Percentiles rank a stretch among this genome's conserved stretches.
phyloP scores from a whole-genome alignment of 2,329 filamentous ascomycete genomes.

The Stemphylium lycopersici region DNA sequence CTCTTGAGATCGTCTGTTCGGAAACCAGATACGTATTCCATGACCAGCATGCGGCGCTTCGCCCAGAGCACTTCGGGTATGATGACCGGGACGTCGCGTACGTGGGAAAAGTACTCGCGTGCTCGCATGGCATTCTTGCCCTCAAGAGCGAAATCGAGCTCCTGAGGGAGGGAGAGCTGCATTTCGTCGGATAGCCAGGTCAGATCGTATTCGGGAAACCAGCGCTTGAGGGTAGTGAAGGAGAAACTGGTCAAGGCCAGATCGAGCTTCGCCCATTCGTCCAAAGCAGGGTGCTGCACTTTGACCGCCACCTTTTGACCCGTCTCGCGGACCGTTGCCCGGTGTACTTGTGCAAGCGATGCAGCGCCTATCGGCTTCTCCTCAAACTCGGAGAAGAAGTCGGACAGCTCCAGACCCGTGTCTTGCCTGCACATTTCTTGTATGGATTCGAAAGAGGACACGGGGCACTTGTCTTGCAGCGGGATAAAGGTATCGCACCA shows the following conservation, averaged over 20 bases:
- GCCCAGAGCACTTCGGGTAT: conserved; percentile 92
- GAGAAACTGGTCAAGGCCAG: conserved; percentile 85
- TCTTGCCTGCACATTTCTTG: conserved; percentile 84
- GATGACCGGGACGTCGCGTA: conserved; percentile 78
- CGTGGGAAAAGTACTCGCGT: conserved; percentile 77
- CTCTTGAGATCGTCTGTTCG: conserved; percentile 89
- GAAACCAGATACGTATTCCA: conserved; percentile 88
- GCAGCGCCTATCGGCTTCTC: conserved; percentile 84
- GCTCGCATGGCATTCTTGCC: conserved; percentile 82
- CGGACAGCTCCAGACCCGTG: conserved; percentile 77
- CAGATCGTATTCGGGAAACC: conserved; percentile 97
- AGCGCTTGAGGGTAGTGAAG: conserved; percentile 85
- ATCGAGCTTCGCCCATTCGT: conserved; percentile 89
- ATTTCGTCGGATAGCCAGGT: conserved; percentile 96
- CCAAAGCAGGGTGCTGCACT: conserved; percentile 88
- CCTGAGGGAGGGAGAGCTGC: conserved; percentile 86
- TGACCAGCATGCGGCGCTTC: conserved; percentile 86
- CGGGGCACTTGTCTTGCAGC: conserved; percentile 91
- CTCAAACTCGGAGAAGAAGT: conserved; percentile 87
- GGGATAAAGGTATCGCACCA: conserved; percentile 97
- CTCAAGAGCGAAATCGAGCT: conserved; percentile 87
- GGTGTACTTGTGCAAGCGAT: conserved; percentile 91
- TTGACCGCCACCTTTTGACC: conserved; percentile 93
- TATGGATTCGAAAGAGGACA: conserved; percentile 87
- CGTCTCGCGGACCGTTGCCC: conserved; percentile 80